Evolutionary conservation across 306 rosid species (phyloP).

Genomic region (Vigna unguiculata): DNA sequence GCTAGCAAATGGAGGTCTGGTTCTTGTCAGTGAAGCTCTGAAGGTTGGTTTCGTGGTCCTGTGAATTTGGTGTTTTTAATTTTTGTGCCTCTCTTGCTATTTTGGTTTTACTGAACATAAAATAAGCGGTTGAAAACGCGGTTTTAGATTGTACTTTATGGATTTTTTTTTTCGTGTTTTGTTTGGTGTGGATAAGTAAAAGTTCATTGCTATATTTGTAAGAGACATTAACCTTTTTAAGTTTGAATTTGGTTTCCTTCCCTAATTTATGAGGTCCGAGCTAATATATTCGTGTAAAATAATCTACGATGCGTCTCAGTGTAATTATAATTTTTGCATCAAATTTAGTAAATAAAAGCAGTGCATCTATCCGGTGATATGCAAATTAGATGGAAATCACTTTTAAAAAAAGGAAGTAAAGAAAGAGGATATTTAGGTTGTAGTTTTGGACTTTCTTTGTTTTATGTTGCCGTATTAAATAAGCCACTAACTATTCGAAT

Average conservation of each 20-base stretch:
- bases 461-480: conserved; percentile 19
- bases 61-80: neutral
- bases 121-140: neutral
- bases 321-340: conserved; percentile 22
- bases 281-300: neutral
- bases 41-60: conserved; percentile 47
- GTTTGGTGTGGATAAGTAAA: conserved; percentile 19
- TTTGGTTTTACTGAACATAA: neutral
- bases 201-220: conserved; percentile 15
- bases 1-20: conserved; percentile 53
- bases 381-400: conserved; percentile 9
- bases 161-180: conserved; percentile 4
- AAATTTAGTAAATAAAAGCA: neutral
- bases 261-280: conserved; percentile 11
- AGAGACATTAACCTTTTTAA: neutral
- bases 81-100: neutral
- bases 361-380: conserved; percentile 31
- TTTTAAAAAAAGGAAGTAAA: neutral
- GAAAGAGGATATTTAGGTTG: neutral
- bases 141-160: neutral
- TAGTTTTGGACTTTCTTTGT: conserved; percentile 23
- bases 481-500: conserved; percentile 18
- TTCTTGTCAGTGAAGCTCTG: conserved; percentile 43
- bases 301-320: neutral
- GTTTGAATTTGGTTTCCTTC: conserved; percentile 24